Percentiles rank a stretch among this genome's conserved stretches.
phyloP scores from a whole-genome alignment of 2,329 filamentous ascomycete genomes.

The Beauveria sp. region DNA sequence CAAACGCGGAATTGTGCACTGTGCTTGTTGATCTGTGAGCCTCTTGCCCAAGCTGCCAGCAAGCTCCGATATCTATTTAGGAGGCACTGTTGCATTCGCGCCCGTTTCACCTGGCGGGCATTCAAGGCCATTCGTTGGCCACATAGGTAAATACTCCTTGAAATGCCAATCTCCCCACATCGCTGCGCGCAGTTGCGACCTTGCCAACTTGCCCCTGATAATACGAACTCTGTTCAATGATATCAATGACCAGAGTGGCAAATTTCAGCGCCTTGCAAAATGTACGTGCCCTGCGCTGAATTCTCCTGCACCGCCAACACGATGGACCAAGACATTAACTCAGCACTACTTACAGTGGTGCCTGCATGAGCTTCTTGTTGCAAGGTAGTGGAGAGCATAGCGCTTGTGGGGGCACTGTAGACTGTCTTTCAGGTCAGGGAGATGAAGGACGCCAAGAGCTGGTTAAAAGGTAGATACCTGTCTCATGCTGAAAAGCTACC shows the following conservation, averaged over 20 bases:
- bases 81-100: not conserved
- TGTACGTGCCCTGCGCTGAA: not conserved
- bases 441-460: not conserved
- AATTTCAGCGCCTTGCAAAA: not conserved
- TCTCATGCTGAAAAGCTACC: not conserved
- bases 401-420: not conserved
- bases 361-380: too few species aligned
- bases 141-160: not conserved
- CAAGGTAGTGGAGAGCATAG: not conserved
- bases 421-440: not conserved
- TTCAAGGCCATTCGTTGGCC: not conserved
- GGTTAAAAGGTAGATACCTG: not conserved
- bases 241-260: not conserved
- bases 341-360: too few species aligned
- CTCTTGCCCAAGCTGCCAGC: not conserved
- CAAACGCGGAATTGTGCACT: not conserved
- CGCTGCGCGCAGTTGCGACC: too few species aligned
- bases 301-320: not conserved
- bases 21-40: slow-evolving; percentile 6
- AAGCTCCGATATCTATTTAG: not conserved
- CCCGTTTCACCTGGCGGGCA: slow-evolving; percentile 4
- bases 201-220: not conserved
- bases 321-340: not conserved
- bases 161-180: not conserved
- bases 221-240: not conserved